Conservation (phyloP, 2,329 filamentous ascomycete genomes). For the Sarocladium brachiariae region DNA sequence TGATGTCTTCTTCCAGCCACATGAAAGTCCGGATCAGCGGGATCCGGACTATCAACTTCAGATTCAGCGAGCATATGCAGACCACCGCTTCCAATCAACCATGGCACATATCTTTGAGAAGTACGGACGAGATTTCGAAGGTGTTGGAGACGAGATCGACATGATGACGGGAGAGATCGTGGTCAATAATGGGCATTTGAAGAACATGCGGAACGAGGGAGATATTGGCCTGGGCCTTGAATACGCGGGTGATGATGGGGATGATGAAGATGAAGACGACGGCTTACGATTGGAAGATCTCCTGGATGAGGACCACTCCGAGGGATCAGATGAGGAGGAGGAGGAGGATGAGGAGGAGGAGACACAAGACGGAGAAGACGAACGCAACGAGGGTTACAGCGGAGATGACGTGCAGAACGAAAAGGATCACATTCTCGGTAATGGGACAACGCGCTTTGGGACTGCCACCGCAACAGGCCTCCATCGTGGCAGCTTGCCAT, state of each 20-base stretch:
- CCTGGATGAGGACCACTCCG: conserved; percentile 7
- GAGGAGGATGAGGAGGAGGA: conserved; percentile 8
- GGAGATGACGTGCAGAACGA: background rate
- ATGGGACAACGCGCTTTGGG: background rate
- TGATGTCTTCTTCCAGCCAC: conserved; percentile 13
- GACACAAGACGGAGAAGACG: background rate
- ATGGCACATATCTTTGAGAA: conserved; percentile 89
- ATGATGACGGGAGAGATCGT: conserved; percentile 72
- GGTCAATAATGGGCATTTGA: conserved; percentile 85
- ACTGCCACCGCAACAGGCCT: background rate
- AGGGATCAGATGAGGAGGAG: background rate
- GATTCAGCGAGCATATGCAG: conserved; percentile 57
- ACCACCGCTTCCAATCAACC: conserved; percentile 67
- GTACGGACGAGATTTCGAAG: conserved; percentile 76
- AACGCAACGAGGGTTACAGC: background rate
- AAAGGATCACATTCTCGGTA: background rate
- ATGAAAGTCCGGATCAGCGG: conserved; percentile 38
- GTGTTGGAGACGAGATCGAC: conserved; percentile 84
- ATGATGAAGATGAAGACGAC: conserved; percentile 7
- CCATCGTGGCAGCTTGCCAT: too few relatives aligned
- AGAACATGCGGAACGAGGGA: conserved; percentile 51
- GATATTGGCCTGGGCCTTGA: conserved; percentile 27
- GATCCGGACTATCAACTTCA: conserved; percentile 52
- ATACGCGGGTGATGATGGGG: conserved; percentile 12
- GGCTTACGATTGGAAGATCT: conserved; percentile 6